phyloP scores from a whole-genome alignment of 495 filamentous ascomycete species.

The Annulohypoxylon nitens region DNA sequence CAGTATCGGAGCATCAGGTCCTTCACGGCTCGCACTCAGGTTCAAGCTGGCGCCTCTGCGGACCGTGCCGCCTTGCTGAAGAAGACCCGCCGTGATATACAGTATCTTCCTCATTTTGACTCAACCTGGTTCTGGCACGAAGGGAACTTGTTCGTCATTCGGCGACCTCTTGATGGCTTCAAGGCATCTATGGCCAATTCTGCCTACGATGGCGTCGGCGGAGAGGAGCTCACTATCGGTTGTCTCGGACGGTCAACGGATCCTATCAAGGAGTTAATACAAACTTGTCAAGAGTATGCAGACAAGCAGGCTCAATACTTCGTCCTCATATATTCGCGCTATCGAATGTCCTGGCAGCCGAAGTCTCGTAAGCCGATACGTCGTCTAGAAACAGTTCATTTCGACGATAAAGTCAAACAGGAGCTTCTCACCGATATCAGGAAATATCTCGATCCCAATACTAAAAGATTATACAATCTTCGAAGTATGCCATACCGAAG shows the following conservation, averaged over 20 bases:
- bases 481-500: constrained; percentile 75
- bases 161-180: constrained; percentile 57
- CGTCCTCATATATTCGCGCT: constrained; percentile 57
- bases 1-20: constrained; percentile 52
- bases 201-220: constrained; percentile 51
- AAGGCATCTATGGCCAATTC: constrained; percentile 56
- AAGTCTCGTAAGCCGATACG: constrained; percentile 61
- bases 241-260: constrained; percentile 62
- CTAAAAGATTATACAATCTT: constrained; percentile 76
- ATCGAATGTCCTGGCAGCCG: constrained; percentile 58
- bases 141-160: constrained; percentile 59
- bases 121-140: constrained; percentile 58
- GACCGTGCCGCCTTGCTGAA: constrained; percentile 57
- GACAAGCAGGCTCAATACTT: constrained; percentile 62
- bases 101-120: constrained; percentile 62
- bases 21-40: constrained; percentile 58
- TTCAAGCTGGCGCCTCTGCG: constrained; percentile 45
- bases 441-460: constrained; percentile 81
- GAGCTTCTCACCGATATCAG: constrained; percentile 79
- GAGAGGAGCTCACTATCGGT: constrained; percentile 61
- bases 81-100: constrained; percentile 58
- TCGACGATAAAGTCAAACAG: constrained; percentile 70
- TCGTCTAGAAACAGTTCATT: constrained; percentile 61
- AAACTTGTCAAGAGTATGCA: constrained; percentile 59
- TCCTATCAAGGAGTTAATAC: constrained; percentile 60